phyloP scores from a whole-genome alignment of 1,284 basidiomycete genomes.

The Malassezia cuniculi region DNA sequence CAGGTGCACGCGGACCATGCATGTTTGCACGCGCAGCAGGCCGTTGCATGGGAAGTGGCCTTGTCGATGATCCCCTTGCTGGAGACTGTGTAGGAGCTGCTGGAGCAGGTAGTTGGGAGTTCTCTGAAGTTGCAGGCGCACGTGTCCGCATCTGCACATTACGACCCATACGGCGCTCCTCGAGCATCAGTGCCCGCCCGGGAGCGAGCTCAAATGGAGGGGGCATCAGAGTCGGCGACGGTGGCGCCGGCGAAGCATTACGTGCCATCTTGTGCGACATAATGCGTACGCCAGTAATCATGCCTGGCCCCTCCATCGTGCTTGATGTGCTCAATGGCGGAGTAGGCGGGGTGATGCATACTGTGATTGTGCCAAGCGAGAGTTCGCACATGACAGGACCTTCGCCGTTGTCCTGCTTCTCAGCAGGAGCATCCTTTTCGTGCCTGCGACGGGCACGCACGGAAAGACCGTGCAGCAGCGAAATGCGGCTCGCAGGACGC shows the following conservation, averaged over 20 bases:
- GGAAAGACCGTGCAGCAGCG: constrained; percentile 8
- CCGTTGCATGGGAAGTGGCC: too few relatives aligned
- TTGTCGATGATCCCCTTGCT: too few relatives aligned
- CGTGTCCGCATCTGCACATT: too few relatives aligned
- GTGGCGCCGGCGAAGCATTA: neutral
- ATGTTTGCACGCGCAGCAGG: too few relatives aligned
- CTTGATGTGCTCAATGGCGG: neutral
- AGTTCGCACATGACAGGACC: constrained; percentile 2
- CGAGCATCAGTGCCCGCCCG: constrained; percentile 8
- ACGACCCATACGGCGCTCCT: too few relatives aligned
- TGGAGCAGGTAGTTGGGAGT: too few relatives aligned
- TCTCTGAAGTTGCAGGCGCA: too few relatives aligned
- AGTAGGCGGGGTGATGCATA: constrained; percentile 11
- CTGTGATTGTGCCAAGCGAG: too few relatives aligned
- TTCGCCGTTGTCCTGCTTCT: too few relatives aligned
- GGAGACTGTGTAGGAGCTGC: too few relatives aligned
- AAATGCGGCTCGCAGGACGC: constrained; percentile 2
- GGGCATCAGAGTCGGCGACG: constrained; percentile 4
- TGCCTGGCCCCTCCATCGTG: neutral
- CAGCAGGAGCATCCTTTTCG: neutral
- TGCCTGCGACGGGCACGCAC: constrained; percentile 6
- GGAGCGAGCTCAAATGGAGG: constrained; percentile 15
- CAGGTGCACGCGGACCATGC: too few relatives aligned
- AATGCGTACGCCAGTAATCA: constrained; percentile 8
- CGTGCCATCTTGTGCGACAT: constrained; percentile 4